Percentiles rank a stretch among this genome's conserved stretches.
Conservation (phyloP, 2,329 filamentous ascomycete genomes). For the Xylariomycetidae sp. region DNA sequence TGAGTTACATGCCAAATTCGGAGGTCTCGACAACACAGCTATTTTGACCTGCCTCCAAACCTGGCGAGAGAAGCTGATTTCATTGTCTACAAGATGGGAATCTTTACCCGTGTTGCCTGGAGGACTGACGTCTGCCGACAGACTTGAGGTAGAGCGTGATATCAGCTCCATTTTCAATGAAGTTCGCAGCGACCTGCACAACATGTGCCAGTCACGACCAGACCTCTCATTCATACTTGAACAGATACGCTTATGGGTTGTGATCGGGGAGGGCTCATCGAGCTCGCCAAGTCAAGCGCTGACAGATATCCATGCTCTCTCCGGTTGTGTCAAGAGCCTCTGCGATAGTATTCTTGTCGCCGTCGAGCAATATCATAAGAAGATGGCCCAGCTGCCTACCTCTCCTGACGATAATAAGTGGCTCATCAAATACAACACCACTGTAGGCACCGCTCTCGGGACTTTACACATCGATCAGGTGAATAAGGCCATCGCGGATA, state of each 20-base stretch:
- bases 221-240: slow-evolving; percentile 60
- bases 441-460: slow-evolving; percentile 48
- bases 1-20: slow-evolving; percentile 62
- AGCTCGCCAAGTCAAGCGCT: slow-evolving; percentile 3
- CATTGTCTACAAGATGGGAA: slow-evolving; percentile 36
- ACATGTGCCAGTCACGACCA: slow-evolving; percentile 43
- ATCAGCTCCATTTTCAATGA: slow-evolving; percentile 31
- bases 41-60: slow-evolving; percentile 41
- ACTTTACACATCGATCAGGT: slow-evolving; percentile 58
- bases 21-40: slow-evolving; percentile 42
- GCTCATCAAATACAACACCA: slow-evolving; percentile 53
- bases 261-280: slow-evolving; percentile 25
- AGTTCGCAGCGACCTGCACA: slow-evolving; percentile 38
- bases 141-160: slow-evolving; percentile 28
- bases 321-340: slow-evolving; percentile 55
- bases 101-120: slow-evolving; percentile 45
- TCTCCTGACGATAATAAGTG: slow-evolving; percentile 60
- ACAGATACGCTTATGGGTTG: slow-evolving; percentile 64
- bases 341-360: slow-evolving; percentile 75
- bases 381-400: slow-evolving; percentile 48
- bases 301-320: slow-evolving; percentile 40
- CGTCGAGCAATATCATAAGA: slow-evolving; percentile 65
- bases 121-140: slow-evolving; percentile 40
- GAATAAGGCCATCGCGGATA: slow-evolving; percentile 30
- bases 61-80: slow-evolving; percentile 46